phyloP scores from a whole-genome alignment of 108 stramenopile genomes.

The Pseudonitzschia multiseries region DNA sequence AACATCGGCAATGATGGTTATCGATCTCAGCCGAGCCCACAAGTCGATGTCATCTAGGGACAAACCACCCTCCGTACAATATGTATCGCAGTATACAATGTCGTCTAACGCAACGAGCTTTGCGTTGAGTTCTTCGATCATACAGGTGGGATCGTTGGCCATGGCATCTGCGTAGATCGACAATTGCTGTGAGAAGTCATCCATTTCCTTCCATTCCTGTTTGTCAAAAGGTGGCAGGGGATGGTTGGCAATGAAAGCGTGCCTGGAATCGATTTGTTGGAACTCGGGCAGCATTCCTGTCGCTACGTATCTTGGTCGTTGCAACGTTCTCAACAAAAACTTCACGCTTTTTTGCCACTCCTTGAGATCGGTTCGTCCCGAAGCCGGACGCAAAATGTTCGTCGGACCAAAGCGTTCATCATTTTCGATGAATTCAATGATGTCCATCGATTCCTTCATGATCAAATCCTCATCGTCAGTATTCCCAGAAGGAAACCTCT shows the following conservation, averaged over 20 bases:
- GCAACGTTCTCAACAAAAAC: conserved; percentile 75
- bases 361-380: conserved; percentile 88
- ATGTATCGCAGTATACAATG: conserved; percentile 75
- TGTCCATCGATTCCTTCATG: conserved; percentile 95
- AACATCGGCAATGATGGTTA: conserved; percentile 86
- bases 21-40: conserved; percentile 86
- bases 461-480: conserved; percentile 62
- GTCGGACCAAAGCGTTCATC: conserved; percentile 91
- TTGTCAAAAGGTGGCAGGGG: conserved; percentile 91
- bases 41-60: conserved; percentile 89
- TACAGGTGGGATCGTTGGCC: conserved; percentile 71
- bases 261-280: conserved; percentile 85
- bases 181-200: conserved; percentile 67
- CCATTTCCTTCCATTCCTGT: conserved; percentile 81
- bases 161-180: conserved; percentile 83
- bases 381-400: conserved; percentile 55
- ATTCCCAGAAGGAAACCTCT: neutral
- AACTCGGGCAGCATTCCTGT: conserved; percentile 92
- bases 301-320: conserved; percentile 93
- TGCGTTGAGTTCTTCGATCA: conserved; percentile 84
- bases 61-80: conserved; percentile 84
- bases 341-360: conserved; percentile 91
- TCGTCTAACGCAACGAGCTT: conserved; percentile 84
- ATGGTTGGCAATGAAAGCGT: conserved; percentile 90
- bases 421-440: conserved; percentile 80